phyloP scores from a whole-genome alignment of 2,329 filamentous ascomycete genomes.

The Phialophora macrospora region DNA sequence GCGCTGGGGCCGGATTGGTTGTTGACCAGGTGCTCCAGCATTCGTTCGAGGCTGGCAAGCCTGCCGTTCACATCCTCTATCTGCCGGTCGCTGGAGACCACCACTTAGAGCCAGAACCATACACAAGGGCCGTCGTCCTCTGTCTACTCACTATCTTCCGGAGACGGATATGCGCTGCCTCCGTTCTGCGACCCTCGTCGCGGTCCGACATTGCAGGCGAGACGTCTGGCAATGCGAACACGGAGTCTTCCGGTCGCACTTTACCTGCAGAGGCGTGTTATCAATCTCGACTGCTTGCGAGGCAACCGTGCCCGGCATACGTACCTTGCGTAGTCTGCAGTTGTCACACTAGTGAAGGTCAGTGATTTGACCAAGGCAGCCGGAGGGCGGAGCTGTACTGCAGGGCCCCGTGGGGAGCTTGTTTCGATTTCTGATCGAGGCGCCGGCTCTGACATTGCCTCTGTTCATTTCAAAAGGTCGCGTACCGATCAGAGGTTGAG shows the following conservation, averaged over 20 bases:
- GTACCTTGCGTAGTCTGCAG: conserved; percentile 6
- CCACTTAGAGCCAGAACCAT: background rate
- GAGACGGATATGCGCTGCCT: conserved; percentile 50
- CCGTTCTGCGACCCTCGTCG: conserved; percentile 46
- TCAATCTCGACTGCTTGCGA: background rate
- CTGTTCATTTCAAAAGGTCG: background rate
- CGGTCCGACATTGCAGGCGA: conserved; percentile 46
- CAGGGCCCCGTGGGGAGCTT: conserved; percentile 9
- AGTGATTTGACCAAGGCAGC: background rate
- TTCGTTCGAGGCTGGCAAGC: conserved; percentile 54
- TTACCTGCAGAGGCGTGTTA: conserved; percentile 41
- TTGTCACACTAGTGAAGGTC: conserved; percentile 2
- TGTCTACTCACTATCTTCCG: conserved; percentile 47
- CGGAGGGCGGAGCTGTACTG: conserved; percentile 12
- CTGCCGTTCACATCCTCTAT: conserved; percentile 59
- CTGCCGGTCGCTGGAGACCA: conserved; percentile 51
- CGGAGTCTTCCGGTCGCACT: conserved; percentile 50
- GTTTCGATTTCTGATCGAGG: conserved; percentile 4
- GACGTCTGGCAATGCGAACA: conserved; percentile 50
- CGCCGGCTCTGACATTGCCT: conserved; percentile 2
- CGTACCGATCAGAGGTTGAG: background rate
- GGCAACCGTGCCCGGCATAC: background rate
- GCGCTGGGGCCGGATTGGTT: conserved; percentile 37
- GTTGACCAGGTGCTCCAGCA: conserved; percentile 46
- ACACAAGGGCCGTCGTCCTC: conserved; percentile 39